A percentile compares a stretch with the other conserved stretches of the same genome.
Evolutionary conservation across 2,329 filamentous ascomycete genomes (phyloP).

Genomic region (Metarhizium anisopliae): DNA sequence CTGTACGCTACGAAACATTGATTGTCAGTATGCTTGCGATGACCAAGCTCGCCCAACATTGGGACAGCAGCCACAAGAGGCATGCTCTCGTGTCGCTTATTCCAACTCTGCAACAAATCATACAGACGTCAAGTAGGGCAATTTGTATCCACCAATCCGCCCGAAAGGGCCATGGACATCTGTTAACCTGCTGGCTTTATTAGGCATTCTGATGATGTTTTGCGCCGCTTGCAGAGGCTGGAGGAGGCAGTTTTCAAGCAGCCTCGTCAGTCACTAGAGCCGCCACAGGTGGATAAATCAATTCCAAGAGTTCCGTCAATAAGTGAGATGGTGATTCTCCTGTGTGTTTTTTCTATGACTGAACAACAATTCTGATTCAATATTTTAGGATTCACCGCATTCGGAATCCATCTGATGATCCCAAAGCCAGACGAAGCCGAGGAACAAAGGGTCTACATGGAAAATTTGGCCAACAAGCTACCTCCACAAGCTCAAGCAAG

Average conservation of each 20-base stretch:
- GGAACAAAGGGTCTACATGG: not conserved
- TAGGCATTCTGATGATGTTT: conserved; percentile 10
- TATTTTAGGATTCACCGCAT: not conserved
- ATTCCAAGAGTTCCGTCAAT: too few species aligned
- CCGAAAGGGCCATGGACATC: not conserved
- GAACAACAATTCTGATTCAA: not conserved
- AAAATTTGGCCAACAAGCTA: not conserved
- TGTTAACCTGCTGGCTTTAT: not conserved
- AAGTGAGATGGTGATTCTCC: too few species aligned
- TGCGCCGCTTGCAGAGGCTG: conserved; percentile 2
- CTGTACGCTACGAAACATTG: conserved; percentile 10
- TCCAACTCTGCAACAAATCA: not conserved
- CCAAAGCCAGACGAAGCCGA: not conserved
- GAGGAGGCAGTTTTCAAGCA: conserved; percentile 3
- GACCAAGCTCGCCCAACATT: not conserved
- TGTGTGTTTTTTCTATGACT: too few species aligned
- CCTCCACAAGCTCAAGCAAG: not conserved
- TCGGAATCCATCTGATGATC: not conserved
- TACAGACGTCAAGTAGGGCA: not conserved
- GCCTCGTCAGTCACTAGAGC: not conserved
- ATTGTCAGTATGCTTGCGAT: conserved; percentile 13
- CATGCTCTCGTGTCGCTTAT: not conserved
- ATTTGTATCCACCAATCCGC: not conserved
- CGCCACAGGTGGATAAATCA: too few species aligned
- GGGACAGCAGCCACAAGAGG: not conserved